A percentile compares a stretch with the other conserved stretches of the same genome.
These are phyloP conservation scores for Dryas alaskensis DNA, from an alignment of 306 rosid genomes.

Conservation along the genomic window DNA sequence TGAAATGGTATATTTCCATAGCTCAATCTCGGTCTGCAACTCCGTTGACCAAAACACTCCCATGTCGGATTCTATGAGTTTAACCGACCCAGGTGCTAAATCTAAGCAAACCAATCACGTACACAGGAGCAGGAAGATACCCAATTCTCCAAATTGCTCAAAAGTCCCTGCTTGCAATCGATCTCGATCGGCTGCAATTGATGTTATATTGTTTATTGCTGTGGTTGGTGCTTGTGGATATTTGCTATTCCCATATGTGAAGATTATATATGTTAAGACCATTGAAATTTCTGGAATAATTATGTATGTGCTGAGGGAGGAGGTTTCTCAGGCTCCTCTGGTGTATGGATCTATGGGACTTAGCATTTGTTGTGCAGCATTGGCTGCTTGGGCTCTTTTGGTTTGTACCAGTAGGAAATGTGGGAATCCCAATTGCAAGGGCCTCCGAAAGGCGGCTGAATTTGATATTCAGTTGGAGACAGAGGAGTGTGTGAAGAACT, in stretches of 20 bases:
- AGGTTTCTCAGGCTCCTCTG: constrained; percentile 62
- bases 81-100: constrained; percentile 48
- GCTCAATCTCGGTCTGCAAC: constrained; percentile 92
- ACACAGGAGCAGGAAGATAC: constrained; percentile 41
- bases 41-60: constrained; percentile 65
- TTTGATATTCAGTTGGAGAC: constrained; percentile 94
- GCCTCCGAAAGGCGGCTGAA: constrained; percentile 75
- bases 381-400: constrained; percentile 71
- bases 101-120: constrained; percentile 38
- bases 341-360: constrained; percentile 65
- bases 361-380: constrained; percentile 53
- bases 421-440: constrained; percentile 82
- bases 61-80: constrained; percentile 57
- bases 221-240: constrained; percentile 64
- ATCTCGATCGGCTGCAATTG: constrained; percentile 74
- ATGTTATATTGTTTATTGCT: constrained; percentile 65
- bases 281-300: constrained; percentile 32
- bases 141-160: constrained; percentile 46
- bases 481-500: constrained; percentile 90
- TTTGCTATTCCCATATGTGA: constrained; percentile 62
- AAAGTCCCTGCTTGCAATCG: constrained; percentile 60
- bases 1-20: constrained; percentile 95
- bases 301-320: constrained; percentile 56
- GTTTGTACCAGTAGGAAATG: constrained; percentile 62
- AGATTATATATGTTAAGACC: constrained; percentile 36